Evolutionary conservation across 176 grass and related monocot species (phyloP).

Genomic region (Areca catechu): DNA sequence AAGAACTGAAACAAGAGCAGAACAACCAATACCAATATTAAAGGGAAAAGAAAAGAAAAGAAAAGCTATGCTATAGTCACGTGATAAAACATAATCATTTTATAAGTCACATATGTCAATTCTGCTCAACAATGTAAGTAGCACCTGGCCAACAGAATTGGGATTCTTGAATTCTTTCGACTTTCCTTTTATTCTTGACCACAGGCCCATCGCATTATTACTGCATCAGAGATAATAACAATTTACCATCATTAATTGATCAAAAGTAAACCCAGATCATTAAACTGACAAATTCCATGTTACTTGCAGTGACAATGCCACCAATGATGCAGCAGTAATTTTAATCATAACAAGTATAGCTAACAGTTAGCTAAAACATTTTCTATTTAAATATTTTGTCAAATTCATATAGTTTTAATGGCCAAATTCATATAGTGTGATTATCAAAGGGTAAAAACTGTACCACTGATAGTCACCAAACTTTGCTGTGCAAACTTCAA

Average conservation of each 20-base stretch:
- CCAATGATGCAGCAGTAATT: not conserved
- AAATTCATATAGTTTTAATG: not conserved
- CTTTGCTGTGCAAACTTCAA: conserved; percentile 64
- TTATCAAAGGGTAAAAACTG: conserved; percentile 3
- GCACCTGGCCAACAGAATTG: conserved; percentile 80
- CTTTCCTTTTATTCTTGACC: conserved; percentile 87
- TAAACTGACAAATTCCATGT: conserved; percentile 3
- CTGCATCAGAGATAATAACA: conserved; percentile 33
- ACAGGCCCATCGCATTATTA: conserved; percentile 93
- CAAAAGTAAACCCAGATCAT: conserved; percentile 3
- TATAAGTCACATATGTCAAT: not conserved
- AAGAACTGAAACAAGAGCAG: not conserved
- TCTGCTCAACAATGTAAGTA: conserved; percentile 2
- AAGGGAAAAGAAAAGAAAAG: conserved; percentile 2
- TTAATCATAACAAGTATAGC: not conserved
- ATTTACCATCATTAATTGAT: not conserved
- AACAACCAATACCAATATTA: conserved; percentile 14
- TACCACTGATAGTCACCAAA: conserved; percentile 99
- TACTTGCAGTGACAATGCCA: too few relatives aligned
- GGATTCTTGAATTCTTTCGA: conserved; percentile 77
- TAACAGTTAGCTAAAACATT: too few relatives aligned
- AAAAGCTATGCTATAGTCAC: not conserved
- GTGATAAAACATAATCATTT: too few relatives aligned
- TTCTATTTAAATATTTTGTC: too few relatives aligned
- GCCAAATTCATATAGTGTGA: not conserved